These are phyloP conservation scores for Penicillium chermesinum DNA, from an alignment of 495 filamentous ascomycete genomes.

Conservation along the genomic window DNA sequence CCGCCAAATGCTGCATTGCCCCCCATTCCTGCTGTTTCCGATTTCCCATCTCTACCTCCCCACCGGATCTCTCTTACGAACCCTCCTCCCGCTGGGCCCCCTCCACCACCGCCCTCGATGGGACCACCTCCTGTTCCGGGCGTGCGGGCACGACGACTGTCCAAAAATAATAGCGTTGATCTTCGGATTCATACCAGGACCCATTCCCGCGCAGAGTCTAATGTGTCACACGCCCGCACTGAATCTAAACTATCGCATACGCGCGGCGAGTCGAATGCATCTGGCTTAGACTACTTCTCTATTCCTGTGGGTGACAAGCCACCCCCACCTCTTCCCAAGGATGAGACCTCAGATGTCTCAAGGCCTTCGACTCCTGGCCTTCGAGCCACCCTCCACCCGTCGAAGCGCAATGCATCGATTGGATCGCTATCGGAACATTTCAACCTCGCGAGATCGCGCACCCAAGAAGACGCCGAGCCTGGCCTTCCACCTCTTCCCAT, in stretches of 20 bases:
- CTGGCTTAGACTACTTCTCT: constrained; percentile 39
- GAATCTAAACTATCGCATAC: constrained; percentile 22
- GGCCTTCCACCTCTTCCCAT: constrained; percentile 37
- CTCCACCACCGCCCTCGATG: constrained; percentile 29
- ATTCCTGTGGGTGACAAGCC: constrained; percentile 17
- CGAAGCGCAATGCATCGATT: constrained; percentile 30
- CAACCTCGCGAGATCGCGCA: constrained; percentile 35
- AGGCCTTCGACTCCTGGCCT: constrained; percentile 19
- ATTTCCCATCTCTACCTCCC: constrained; percentile 19
- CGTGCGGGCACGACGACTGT: constrained; percentile 76
- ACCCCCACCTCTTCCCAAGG: constrained; percentile 27
- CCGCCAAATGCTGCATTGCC: constrained; percentile 27
- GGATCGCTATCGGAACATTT: constrained; percentile 28
- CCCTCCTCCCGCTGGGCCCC: constrained; percentile 25
- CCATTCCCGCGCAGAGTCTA: constrained; percentile 37
- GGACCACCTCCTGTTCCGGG: constrained; percentile 44
- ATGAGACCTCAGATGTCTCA: constrained; percentile 21
- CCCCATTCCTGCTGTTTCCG: constrained; percentile 20
- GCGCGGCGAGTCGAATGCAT: constrained; percentile 29
- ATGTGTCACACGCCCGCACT: constrained; percentile 34
- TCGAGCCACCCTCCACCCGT: constrained; percentile 19
- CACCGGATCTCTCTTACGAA: constrained; percentile 22
- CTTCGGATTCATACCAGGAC: constrained; percentile 83
- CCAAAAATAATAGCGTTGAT: constrained; percentile 69
- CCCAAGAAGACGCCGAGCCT: constrained; percentile 37